phyloP scores from a whole-genome alignment of 495 filamentous ascomycete genomes.

The Penicillium samsonianum region DNA sequence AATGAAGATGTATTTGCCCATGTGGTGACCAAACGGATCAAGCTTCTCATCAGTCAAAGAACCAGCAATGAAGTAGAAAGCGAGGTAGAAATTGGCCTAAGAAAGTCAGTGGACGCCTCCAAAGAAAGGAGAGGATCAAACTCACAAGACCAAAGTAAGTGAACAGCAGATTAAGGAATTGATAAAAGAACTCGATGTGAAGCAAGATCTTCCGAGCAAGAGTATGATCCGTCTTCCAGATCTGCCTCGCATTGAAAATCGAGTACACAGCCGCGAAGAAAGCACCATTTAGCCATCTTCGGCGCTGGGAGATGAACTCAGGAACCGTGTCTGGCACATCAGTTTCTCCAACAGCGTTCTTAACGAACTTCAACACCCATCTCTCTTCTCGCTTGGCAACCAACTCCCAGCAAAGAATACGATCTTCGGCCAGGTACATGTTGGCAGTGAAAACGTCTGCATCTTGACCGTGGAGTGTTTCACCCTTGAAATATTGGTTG shows the following conservation, averaged over 20 bases:
- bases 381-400: constrained; percentile 92
- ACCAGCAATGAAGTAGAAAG: constrained; percentile 97
- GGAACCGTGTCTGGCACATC: constrained; percentile 79
- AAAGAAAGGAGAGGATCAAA: constrained; percentile 5
- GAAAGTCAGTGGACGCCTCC: constrained; percentile 2
- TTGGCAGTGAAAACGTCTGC: constrained; percentile 99
- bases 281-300: constrained; percentile 97
- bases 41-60: constrained; percentile 78
- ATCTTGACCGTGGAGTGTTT: constrained; percentile 93
- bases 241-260: constrained; percentile 87
- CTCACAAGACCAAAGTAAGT: constrained; percentile 90
- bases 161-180: constrained; percentile 86
- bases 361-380: constrained; percentile 98
- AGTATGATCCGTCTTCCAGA: constrained; percentile 94
- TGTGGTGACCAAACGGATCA: constrained; percentile 87
- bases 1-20: constrained; percentile 82
- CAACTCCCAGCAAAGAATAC: constrained; percentile 98
- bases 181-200: constrained; percentile 95
- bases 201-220: constrained; percentile 84
- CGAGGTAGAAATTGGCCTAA: constrained; percentile 95
- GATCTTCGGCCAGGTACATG: constrained; percentile 98
- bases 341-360: constrained; percentile 91
- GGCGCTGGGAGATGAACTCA: constrained; percentile 94
- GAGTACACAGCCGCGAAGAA: constrained; percentile 99
- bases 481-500: constrained; percentile 99